A percentile compares a stretch with the other conserved stretches of the same genome.
Evolutionary conservation across 352 stramenopile genomes (phyloP).

Genomic region (Achlya hypogyna): DNA sequence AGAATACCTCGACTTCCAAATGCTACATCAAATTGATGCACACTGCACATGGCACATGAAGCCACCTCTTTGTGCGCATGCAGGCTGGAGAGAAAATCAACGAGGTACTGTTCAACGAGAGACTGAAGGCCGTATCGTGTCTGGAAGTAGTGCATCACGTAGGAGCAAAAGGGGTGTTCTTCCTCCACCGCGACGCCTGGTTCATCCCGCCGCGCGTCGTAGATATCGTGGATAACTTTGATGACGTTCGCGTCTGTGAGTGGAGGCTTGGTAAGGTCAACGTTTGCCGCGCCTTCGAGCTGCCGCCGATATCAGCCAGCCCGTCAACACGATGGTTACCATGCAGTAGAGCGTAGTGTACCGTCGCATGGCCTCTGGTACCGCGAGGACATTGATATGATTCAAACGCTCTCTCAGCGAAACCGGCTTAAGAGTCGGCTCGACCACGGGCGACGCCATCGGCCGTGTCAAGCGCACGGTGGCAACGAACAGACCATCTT

Average conservation of each 20-base stretch:
- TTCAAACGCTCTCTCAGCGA: not conserved
- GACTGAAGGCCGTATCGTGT: slow-evolving; percentile 52
- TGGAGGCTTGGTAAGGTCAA: slow-evolving; percentile 21
- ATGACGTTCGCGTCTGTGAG: slow-evolving; percentile 1
- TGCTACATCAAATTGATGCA: slow-evolving; percentile 19
- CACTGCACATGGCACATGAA: not conserved
- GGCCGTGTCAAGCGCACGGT: slow-evolving; percentile 35
- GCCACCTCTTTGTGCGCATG: slow-evolving; percentile 22
- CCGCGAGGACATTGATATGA: slow-evolving; percentile 14
- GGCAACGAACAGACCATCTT: slow-evolving; percentile 44
- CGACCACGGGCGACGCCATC: not conserved
- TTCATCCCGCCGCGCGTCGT: slow-evolving; percentile 44
- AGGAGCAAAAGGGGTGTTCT: slow-evolving; percentile 27
- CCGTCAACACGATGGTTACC: slow-evolving; percentile 12
- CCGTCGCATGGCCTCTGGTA: not conserved
- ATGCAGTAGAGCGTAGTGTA: slow-evolving; percentile 34
- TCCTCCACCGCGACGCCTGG: slow-evolving; percentile 18
- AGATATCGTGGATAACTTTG: slow-evolving; percentile 54
- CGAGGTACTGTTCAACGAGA: slow-evolving; percentile 51
- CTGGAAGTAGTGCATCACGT: slow-evolving; percentile 50
- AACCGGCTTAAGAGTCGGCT: not conserved
- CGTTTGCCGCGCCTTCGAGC: slow-evolving; percentile 35
- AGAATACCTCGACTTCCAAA: slow-evolving; percentile 52
- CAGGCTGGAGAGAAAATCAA: slow-evolving; percentile 47
- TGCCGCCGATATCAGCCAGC: not conserved